A percentile compares a stretch with the other conserved stretches of the same genome.
Conservation (phyloP, 805 yeast genomes). For the Wickerhamiella brachini region DNA sequence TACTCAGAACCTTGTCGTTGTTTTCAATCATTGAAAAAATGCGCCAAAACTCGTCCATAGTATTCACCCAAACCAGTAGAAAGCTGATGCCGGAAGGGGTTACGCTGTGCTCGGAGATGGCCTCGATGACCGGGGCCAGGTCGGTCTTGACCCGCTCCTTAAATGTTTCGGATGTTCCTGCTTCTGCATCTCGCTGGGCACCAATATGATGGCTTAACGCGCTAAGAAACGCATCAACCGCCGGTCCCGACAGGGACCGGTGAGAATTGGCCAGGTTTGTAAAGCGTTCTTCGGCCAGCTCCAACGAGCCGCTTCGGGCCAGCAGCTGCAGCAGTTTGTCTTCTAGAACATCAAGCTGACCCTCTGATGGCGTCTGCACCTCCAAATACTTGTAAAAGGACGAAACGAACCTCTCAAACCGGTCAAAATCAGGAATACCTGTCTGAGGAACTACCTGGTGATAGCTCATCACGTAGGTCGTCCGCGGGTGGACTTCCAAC, state of each 20-base stretch:
- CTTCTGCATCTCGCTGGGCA: constrained; percentile 9
- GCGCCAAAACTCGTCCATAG: constrained; percentile 17
- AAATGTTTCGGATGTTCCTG: constrained; percentile 13
- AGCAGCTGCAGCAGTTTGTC: constrained; percentile 19
- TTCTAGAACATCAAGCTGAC: constrained; percentile 11
- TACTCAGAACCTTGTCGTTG: constrained; percentile 12
- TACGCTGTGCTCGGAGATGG: constrained; percentile 10
- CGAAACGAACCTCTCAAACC: constrained; percentile 16
- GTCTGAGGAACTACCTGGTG: constrained; percentile 13
- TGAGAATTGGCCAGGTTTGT: constrained; percentile 3
- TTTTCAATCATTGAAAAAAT: constrained; percentile 14
- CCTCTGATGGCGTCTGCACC: constrained; percentile 3
- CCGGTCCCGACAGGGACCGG: constrained; percentile 11
- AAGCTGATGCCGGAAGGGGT: constrained; percentile 18
- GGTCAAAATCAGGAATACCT: constrained; percentile 17
- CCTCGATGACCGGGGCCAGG: constrained; percentile 8
- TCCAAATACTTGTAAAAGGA: constrained; percentile 13
- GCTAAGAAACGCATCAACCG: constrained; percentile 15
- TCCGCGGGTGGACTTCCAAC: constrained; percentile 15
- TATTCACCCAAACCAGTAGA: constrained; percentile 16
- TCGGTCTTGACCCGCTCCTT: constrained; percentile 10
- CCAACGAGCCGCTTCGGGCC: constrained; percentile 18
- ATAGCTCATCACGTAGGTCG: constrained; percentile 10
- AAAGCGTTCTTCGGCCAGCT: constrained; percentile 12
- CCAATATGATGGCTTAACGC: constrained; percentile 11